Evolutionary conservation across 2,329 filamentous ascomycete species (phyloP).

Genomic region (Diaporthe batatas): DNA sequence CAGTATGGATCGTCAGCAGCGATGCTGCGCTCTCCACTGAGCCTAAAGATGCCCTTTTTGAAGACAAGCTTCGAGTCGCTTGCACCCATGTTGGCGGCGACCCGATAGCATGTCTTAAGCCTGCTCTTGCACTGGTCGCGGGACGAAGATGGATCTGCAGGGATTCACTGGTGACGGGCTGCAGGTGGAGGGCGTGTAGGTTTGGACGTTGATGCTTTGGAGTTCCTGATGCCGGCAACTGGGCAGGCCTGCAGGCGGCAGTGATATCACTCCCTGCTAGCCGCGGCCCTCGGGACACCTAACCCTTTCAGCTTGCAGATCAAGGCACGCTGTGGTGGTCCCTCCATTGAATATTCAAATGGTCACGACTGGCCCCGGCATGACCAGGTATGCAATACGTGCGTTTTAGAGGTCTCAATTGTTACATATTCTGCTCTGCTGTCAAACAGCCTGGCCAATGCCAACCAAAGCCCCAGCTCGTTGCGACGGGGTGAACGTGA

Average conservation of each 20-base stretch:
- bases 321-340: neutral
- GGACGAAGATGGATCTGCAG: constrained; percentile 21
- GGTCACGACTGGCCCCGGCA: neutral
- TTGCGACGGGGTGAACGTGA: neutral
- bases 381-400: neutral
- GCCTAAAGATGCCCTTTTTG: constrained; percentile 96
- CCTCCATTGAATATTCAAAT: neutral
- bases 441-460: neutral
- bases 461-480: neutral
- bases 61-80: constrained; percentile 99
- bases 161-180: constrained; percentile 7
- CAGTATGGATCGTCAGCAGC: constrained; percentile 91
- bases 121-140: constrained; percentile 26
- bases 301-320: neutral
- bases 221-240: constrained; percentile 28
- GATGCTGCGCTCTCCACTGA: constrained; percentile 92
- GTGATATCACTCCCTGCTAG: constrained; percentile 26
- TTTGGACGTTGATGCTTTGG: constrained; percentile 35
- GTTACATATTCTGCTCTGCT: too few relatives aligned
- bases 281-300: constrained; percentile 29
- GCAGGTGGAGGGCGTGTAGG: constrained; percentile 19
- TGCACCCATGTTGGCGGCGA: constrained; percentile 80
- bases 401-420: neutral
- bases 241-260: constrained; percentile 21
- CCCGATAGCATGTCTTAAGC: constrained; percentile 42